phyloP scores from a whole-genome alignment of 306 rosid genomes.

The Dryas drummondii region DNA sequence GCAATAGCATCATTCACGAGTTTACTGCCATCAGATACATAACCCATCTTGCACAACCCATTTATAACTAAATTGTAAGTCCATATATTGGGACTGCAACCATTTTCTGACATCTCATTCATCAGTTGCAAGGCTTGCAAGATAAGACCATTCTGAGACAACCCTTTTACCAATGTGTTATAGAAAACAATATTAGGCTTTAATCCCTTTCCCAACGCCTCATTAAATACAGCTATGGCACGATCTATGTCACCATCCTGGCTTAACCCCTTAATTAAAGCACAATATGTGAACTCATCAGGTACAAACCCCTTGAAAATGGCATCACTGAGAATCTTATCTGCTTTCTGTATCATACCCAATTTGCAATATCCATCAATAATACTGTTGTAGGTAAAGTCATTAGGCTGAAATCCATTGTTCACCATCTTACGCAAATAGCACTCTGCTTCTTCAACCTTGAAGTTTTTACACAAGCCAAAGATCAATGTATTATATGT shows the following conservation, averaged over 20 bases:
- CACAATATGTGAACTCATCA: slow-evolving; percentile 81
- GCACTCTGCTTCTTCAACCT: slow-evolving; percentile 66
- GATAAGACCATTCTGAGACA: slow-evolving; percentile 71
- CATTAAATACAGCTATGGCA: slow-evolving; percentile 64
- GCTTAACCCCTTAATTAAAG: slow-evolving; percentile 70
- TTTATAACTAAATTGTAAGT: slow-evolving; percentile 73
- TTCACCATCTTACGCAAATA: slow-evolving; percentile 77
- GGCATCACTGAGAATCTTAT: slow-evolving; percentile 69
- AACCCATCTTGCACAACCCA: slow-evolving; percentile 92
- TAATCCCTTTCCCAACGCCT: slow-evolving; percentile 61
- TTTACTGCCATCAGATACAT: slow-evolving; percentile 64
- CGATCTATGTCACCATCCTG: slow-evolving; percentile 63
- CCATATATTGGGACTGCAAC: slow-evolving; percentile 70
- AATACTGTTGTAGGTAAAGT: slow-evolving; percentile 72
- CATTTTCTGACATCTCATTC: slow-evolving; percentile 72
- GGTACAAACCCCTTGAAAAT: slow-evolving; percentile 78
- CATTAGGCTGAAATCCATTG: slow-evolving; percentile 69
- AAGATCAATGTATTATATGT: slow-evolving; percentile 72
- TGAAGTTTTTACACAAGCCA: slow-evolving; percentile 68
- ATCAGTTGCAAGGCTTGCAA: slow-evolving; percentile 80
- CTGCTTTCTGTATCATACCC: slow-evolving; percentile 69
- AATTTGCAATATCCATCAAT: slow-evolving; percentile 77
- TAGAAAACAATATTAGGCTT: slow-evolving; percentile 67
- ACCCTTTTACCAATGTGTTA: slow-evolving; percentile 75
- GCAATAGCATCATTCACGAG: slow-evolving; percentile 69